Evolutionary conservation across 306 rosid genomes (phyloP).

Genomic region (Vigna angularis): DNA sequence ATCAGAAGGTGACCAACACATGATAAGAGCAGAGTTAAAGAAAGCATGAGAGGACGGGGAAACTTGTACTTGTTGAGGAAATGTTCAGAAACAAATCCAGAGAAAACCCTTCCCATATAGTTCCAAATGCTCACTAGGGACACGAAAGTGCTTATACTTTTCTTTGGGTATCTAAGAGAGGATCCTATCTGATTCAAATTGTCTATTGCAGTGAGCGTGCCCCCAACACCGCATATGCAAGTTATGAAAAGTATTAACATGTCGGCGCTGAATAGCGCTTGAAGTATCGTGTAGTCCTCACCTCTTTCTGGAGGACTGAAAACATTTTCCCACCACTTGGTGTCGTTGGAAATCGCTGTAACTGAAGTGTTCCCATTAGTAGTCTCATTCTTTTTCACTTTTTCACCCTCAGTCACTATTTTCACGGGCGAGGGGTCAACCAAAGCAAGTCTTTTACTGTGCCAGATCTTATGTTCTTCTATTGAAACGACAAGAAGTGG

Average conservation of each 20-base stretch:
- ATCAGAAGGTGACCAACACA: slow-evolving; percentile 64
- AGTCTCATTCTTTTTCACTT: neutral
- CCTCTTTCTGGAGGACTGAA: slow-evolving; percentile 65
- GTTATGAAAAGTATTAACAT: slow-evolving; percentile 59
- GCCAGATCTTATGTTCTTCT: slow-evolving; percentile 57
- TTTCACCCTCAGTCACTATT: slow-evolving; percentile 35
- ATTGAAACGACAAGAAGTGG: slow-evolving; percentile 58
- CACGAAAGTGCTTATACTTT: slow-evolving; percentile 63
- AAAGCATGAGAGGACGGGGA: slow-evolving; percentile 63
- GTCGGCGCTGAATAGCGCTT: slow-evolving; percentile 68
- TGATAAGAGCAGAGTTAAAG: slow-evolving; percentile 48
- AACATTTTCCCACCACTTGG: slow-evolving; percentile 52
- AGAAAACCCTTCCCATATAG: slow-evolving; percentile 58
- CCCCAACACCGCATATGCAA: slow-evolving; percentile 67
- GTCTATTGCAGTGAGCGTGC: slow-evolving; percentile 62
- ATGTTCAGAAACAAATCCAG: slow-evolving; percentile 65
- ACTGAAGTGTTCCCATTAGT: neutral
- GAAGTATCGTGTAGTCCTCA: slow-evolving; percentile 73
- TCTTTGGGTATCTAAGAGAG: slow-evolving; percentile 54
- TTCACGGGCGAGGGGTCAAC: slow-evolving; percentile 41
- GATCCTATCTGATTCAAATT: slow-evolving; percentile 70
- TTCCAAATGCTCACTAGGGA: slow-evolving; percentile 72
- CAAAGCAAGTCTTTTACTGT: slow-evolving; percentile 36
- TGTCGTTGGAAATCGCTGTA: neutral
- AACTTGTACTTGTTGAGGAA: slow-evolving; percentile 47